Conservation (phyloP, 2,329 filamentous ascomycete species). For the Nemania abortiva region DNA sequence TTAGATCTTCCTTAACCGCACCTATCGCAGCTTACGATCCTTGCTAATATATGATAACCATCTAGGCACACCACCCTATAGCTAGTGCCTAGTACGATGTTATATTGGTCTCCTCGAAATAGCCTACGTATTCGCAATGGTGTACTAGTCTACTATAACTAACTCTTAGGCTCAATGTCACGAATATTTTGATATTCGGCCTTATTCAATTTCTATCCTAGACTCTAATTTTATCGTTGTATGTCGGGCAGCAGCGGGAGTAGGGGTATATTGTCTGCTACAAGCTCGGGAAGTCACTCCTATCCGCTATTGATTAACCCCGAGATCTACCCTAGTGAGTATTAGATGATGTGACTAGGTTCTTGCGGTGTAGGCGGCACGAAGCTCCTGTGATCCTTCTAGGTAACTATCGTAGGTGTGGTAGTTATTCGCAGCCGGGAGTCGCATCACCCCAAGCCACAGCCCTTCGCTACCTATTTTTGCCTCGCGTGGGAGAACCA, state of each 20-base stretch:
- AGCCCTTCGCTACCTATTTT: background rate
- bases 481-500: background rate
- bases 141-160: background rate
- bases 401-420: background rate
- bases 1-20: background rate
- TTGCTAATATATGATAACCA: background rate
- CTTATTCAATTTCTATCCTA: background rate
- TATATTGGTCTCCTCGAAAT: background rate
- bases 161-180: background rate
- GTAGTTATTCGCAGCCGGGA: background rate
- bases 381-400: background rate
- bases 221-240: constrained; percentile 1
- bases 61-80: background rate
- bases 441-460: background rate
- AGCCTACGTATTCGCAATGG: background rate
- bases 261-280: background rate
- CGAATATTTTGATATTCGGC: background rate
- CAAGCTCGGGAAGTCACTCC: background rate
- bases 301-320: background rate
- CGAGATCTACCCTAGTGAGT: background rate
- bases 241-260: constrained; percentile 4
- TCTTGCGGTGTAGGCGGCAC: background rate
- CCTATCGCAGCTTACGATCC: background rate
- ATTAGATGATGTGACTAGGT: background rate
- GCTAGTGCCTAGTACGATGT: background rate